Conservation (phyloP, 345 rosid genomes). For the Orychophragmus violaceus region DNA sequence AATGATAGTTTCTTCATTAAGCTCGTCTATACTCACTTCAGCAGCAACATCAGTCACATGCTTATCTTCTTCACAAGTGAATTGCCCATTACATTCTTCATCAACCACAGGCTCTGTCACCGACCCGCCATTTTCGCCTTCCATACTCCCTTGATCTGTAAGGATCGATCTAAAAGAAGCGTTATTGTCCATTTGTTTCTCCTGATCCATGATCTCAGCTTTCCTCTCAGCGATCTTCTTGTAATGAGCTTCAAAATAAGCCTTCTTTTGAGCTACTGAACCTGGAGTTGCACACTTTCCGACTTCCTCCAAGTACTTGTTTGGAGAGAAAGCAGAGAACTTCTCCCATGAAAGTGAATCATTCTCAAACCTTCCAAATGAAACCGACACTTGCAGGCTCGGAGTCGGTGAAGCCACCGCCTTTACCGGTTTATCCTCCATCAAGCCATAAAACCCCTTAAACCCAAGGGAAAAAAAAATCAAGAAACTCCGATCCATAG, state of each 20-base stretch:
- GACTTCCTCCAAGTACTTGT: slow-evolving; percentile 92
- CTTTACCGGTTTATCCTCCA: slow-evolving; percentile 32
- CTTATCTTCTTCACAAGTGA: slow-evolving; percentile 33
- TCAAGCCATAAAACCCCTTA: slow-evolving; percentile 17
- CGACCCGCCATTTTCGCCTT: slow-evolving; percentile 1
- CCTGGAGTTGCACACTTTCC: slow-evolving; percentile 94
- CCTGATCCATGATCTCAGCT: slow-evolving; percentile 63
- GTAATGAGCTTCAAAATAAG: slow-evolving; percentile 95
- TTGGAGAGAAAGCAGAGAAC: slow-evolving; percentile 82
- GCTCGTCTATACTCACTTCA: slow-evolving; percentile 24
- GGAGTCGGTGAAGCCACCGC: slow-evolving; percentile 42
- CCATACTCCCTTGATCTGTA: slow-evolving; percentile 30
- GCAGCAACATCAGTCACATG: slow-evolving; percentile 29
- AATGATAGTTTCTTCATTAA: slow-evolving; percentile 35
- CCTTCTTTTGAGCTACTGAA: slow-evolving; percentile 87
- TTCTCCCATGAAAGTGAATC: slow-evolving; percentile 98
- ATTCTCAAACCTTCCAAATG: slow-evolving; percentile 83
- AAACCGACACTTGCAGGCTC: slow-evolving; percentile 66
- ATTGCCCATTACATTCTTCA: not conserved
- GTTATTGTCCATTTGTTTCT: slow-evolving; percentile 42
- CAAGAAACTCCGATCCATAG: slow-evolving; percentile 8
- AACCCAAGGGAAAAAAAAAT: slow-evolving; percentile 6
- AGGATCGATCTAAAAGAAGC: slow-evolving; percentile 17
- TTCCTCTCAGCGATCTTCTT: slow-evolving; percentile 78
- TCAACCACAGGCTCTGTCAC: slow-evolving; percentile 22